phyloP scores from a whole-genome alignment of 345 rosid species.

The Hibiscus mutabilis region DNA sequence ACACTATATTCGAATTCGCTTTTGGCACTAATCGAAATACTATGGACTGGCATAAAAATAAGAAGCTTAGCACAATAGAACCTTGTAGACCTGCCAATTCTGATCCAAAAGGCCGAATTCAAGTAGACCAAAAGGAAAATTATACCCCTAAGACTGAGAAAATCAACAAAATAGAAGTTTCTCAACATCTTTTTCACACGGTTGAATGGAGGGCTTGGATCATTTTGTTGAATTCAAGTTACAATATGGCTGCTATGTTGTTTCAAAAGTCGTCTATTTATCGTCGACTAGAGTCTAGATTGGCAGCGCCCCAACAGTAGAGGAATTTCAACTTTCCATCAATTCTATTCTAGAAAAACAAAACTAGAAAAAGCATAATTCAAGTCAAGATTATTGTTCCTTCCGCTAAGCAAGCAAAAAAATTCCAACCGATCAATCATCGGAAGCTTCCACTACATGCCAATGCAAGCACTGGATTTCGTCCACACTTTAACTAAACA shows the following conservation, averaged over 20 bases:
- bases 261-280: background rate
- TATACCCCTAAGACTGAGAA: background rate
- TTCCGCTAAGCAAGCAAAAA: background rate
- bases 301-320: background rate
- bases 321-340: background rate
- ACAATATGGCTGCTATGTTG: background rate
- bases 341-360: background rate
- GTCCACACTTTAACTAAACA: background rate
- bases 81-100: too few species aligned
- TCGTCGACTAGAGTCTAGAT: background rate
- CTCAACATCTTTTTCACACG: background rate
- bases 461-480: background rate
- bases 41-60: background rate
- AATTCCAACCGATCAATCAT: background rate
- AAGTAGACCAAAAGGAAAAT: background rate
- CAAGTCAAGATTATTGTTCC: background rate
- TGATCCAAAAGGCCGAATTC: too few species aligned
- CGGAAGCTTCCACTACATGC: background rate
- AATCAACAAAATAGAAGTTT: background rate
- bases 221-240: background rate
- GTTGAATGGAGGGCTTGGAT: background rate
- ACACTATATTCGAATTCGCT: background rate
- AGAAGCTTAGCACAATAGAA: background rate
- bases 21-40: background rate
- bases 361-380: background rate